phyloP scores from a whole-genome alignment of 1,139 yeast species.

The Nakaseomyces bracarensis region DNA sequence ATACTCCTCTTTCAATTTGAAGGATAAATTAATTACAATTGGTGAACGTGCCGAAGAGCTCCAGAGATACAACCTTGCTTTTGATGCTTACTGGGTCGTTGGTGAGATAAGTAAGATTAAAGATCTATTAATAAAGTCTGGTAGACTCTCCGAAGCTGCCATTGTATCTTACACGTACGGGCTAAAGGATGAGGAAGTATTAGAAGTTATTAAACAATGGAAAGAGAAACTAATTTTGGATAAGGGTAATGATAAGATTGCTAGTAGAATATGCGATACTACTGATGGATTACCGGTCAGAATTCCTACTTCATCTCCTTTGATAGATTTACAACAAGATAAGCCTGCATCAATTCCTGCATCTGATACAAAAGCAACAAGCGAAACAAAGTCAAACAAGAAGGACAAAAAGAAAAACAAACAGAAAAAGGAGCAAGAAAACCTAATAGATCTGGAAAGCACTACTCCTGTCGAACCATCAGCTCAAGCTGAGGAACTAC shows the following conservation, averaged over 20 bases:
- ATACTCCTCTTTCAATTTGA: conserved; percentile 74
- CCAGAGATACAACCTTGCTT: conserved; percentile 86
- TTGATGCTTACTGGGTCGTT: conserved; percentile 82
- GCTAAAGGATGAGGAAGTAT: conserved; percentile 38
- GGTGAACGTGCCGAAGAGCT: conserved; percentile 56
- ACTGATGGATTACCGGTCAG: conserved; percentile 22
- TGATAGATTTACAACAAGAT: conserved; percentile 31
- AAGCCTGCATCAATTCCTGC: not conserved
- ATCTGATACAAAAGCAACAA: conserved; percentile 7
- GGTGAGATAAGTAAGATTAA: conserved; percentile 63
- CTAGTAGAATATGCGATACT: conserved; percentile 48
- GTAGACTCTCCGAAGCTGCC: conserved; percentile 77
- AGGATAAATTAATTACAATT: conserved; percentile 47
- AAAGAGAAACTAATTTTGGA: conserved; percentile 43
- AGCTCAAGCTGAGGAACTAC: conserved; percentile 5
- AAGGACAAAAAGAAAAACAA: conserved; percentile 8
- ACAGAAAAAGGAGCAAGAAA: conserved; percentile 14
- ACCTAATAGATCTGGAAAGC: conserved; percentile 17
- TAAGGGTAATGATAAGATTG: conserved; percentile 48
- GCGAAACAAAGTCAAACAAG: conserved; percentile 16
- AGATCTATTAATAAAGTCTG: conserved; percentile 58
- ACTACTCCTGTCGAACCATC: conserved; percentile 15
- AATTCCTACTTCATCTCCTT: conserved; percentile 23
- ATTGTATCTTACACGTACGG: conserved; percentile 72
- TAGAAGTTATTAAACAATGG: conserved; percentile 55